Base-by-base conservation (phyloP, 441 rosid species). In the Corymbia calophylla region DNA sequence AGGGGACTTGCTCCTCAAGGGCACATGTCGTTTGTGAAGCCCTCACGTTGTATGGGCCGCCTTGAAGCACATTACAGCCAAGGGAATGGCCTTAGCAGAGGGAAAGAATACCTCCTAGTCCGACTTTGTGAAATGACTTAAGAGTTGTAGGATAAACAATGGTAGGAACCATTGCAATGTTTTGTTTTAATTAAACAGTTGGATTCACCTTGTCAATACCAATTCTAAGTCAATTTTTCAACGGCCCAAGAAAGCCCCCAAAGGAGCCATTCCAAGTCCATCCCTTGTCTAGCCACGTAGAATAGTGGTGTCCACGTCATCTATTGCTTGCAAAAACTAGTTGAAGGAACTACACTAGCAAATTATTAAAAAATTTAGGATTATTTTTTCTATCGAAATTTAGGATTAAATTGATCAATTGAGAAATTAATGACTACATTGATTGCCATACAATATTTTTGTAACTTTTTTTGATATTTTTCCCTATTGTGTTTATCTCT, bases 241-340 rank as follows among this genome's bases (percentile, higher is more conserved):
- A 58, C 5, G 2, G n/a, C 25, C 14, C 3, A 58, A 6, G 14
- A 58, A 25, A 23, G 62, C 14, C 29, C 0, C 29, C n/a, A 2
- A 58, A 58, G 29, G 14, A 29, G 17, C 14, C 64, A 58, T 58
- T 58, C 64, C n/a, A 0, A 9, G 6, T 58, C 25, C 25, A 13
- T 23, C 64, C 13, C 0, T 58, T 25, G 25, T 12, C 1, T 58
- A 58, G n/a, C 1, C 25, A 58, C 14, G 14, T 58, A 58, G 64
- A 29, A 58, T 12, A 58, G 64, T 6, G 6, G 0, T 25, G 64
- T 58, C 3, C 14, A 10, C 6, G 25, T 58, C 25, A 58, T 1
- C 7, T 9, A 58, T 2, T 25, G 3, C 25, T 0, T 25, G 3
- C 25, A 6, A 58, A 58, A 58, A 25, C 25, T 58, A 14, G 6